These are phyloP conservation scores for Capronia americana DNA, from an alignment of 2,329 filamentous ascomycete genomes.

Conservation along the genomic window DNA sequence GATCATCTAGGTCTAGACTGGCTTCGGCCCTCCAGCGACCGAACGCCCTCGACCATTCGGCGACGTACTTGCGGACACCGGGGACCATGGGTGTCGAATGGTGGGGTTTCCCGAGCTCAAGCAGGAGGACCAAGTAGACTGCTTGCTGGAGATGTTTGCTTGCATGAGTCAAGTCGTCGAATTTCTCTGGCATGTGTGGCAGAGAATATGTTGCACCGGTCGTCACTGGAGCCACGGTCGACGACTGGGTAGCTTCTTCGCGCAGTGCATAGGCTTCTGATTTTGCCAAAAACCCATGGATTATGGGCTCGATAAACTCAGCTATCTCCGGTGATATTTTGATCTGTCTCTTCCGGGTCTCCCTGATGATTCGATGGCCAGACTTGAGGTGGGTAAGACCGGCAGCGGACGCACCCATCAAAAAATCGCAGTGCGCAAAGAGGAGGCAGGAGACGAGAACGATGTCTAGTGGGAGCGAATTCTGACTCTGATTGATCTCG, in stretches of 20 bases:
- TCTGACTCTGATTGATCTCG: conserved; percentile 30
- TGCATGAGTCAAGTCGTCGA: conserved; percentile 27
- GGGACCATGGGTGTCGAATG: conserved; percentile 24
- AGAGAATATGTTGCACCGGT: conserved; percentile 21
- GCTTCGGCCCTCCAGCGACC: conserved; percentile 27
- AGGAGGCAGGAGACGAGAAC: conserved; percentile 31
- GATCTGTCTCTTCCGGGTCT: conserved; percentile 25
- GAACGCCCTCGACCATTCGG: conserved; percentile 29
- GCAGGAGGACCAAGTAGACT: conserved; percentile 29
- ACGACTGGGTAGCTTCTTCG: conserved; percentile 13
- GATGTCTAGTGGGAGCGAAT: conserved; percentile 28
- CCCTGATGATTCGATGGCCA: conserved; percentile 28
- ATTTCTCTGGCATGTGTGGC: conserved; percentile 30
- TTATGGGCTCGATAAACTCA: conserved; percentile 30
- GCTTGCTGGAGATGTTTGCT: conserved; percentile 28
- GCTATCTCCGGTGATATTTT: conserved; percentile 21
- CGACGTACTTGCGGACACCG: conserved; percentile 31
- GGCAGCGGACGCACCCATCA: conserved; percentile 31
- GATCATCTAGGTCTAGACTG: conserved; percentile 23
- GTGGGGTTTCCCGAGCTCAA: conserved; percentile 27
- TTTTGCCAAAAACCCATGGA: conserved; percentile 29
- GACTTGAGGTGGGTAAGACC: conserved; percentile 30
- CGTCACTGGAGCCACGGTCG: not conserved
- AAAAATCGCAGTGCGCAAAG: conserved; percentile 32
- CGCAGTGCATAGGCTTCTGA: conserved; percentile 25